phyloP scores from a whole-genome alignment of 352 stramenopile species.

The Globisporangium acanthophoron region DNA sequence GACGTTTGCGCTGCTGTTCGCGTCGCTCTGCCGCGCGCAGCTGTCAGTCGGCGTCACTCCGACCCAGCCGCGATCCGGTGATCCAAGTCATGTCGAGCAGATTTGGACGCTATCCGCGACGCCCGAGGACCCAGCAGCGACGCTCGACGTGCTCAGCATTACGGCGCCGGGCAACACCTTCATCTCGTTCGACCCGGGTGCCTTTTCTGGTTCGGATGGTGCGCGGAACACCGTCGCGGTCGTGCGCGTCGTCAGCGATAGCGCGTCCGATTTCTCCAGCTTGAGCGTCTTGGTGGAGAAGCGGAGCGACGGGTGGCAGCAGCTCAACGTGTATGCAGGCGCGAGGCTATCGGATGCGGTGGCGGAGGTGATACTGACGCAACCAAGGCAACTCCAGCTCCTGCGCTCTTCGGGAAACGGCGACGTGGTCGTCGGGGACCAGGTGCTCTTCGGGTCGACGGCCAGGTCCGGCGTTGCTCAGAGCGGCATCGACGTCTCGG shows the following conservation, averaged over 20 bases:
- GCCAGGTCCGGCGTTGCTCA: neutral
- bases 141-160: neutral
- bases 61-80: neutral
- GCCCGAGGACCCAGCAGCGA: neutral
- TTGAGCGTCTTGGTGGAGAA: neutral
- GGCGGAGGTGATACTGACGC: constrained; percentile 1
- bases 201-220: neutral
- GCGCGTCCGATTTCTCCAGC: neutral
- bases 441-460: neutral
- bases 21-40: too few relatives aligned
- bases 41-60: neutral
- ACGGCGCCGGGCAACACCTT: neutral
- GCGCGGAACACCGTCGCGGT: neutral
- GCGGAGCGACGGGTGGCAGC: neutral
- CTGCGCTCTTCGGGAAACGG: neutral
- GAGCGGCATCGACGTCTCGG: constrained; percentile 1
- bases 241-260: neutral
- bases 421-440: constrained; percentile 6
- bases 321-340: neutral
- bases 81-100: neutral
- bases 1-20: neutral
- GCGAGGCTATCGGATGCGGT: neutral
- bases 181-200: neutral
- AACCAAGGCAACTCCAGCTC: neutral
- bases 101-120: neutral